Conservation (phyloP, 768 basidiomycete species). For the Russula brevipes region DNA sequence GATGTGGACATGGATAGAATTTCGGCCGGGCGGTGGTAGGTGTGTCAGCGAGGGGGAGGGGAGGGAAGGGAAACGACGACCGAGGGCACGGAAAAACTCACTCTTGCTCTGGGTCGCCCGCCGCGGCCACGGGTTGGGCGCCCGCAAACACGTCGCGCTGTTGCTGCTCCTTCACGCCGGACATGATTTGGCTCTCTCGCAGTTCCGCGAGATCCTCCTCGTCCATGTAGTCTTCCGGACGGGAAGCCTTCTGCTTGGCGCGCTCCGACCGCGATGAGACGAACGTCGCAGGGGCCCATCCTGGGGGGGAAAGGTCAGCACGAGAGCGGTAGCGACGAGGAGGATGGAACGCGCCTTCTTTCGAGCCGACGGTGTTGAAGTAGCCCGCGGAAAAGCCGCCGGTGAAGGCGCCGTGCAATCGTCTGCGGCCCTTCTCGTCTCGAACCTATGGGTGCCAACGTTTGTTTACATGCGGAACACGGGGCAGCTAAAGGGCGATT, state of each 20-base stretch:
- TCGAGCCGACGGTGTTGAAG: conserved; percentile 92
- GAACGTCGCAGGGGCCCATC: conserved; percentile 94
- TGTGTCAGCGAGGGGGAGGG: background rate
- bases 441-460: conserved; percentile 50
- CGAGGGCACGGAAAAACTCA: conserved; percentile 34
- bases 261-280: conserved; percentile 81
- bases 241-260: conserved; percentile 53
- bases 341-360: conserved; percentile 64
- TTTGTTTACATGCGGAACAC: conserved; percentile 17
- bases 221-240: conserved; percentile 96
- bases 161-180: conserved; percentile 64
- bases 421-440: conserved; percentile 87
- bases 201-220: conserved; percentile 91
- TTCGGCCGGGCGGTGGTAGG: background rate
- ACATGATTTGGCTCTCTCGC: conserved; percentile 53
- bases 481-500: conserved; percentile 24
- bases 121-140: conserved; percentile 47
- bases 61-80: background rate
- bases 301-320: conserved; percentile 40
- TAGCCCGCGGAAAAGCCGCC: conserved; percentile 98
- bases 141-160: conserved; percentile 72
- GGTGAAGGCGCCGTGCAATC: conserved; percentile 97
- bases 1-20: background rate
- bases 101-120: conserved; percentile 47
- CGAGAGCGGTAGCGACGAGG: background rate